phyloP scores from a whole-genome alignment of 306 rosid genomes.

The Heteromeles arbutifolia region DNA sequence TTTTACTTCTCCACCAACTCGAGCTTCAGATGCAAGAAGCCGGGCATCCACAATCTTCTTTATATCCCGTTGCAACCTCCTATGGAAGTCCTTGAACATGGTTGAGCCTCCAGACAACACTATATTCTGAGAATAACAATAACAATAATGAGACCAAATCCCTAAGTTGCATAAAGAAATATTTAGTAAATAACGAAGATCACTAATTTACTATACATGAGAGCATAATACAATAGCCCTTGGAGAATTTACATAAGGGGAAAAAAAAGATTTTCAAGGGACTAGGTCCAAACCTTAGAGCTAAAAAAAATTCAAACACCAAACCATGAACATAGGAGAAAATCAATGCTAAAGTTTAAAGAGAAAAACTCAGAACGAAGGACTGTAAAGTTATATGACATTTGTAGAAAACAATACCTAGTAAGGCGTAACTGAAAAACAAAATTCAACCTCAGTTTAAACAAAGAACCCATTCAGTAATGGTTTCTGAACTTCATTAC shows the following conservation, averaged over 20 bases:
- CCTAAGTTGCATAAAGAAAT: slow-evolving; percentile 1
- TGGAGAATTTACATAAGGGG: neutral
- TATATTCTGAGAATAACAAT: slow-evolving; percentile 57
- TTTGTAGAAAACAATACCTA: neutral
- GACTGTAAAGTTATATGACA: neutral
- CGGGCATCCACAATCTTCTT: slow-evolving; percentile 94
- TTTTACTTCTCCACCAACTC: slow-evolving; percentile 66
- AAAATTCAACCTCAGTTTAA: neutral
- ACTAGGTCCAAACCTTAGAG: neutral
- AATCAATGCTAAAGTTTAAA: neutral
- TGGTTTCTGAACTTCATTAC: neutral
- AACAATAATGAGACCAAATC: neutral
- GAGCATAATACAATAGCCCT: neutral
- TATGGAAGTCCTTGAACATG: slow-evolving; percentile 96
- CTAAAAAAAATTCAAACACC: neutral
- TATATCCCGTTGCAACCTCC: slow-evolving; percentile 95
- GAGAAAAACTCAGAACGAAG: neutral
- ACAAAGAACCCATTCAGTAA: neutral
- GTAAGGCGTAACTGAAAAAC: neutral
- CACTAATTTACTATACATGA: neutral
- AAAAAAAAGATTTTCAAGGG: neutral
- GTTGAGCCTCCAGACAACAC: slow-evolving; percentile 98
- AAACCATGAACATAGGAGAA: neutral
- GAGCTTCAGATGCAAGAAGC: slow-evolving; percentile 76
- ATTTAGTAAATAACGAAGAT: neutral